Evolutionary conservation across 345 rosid genomes (phyloP).

Genomic region (Microcos paniculata): DNA sequence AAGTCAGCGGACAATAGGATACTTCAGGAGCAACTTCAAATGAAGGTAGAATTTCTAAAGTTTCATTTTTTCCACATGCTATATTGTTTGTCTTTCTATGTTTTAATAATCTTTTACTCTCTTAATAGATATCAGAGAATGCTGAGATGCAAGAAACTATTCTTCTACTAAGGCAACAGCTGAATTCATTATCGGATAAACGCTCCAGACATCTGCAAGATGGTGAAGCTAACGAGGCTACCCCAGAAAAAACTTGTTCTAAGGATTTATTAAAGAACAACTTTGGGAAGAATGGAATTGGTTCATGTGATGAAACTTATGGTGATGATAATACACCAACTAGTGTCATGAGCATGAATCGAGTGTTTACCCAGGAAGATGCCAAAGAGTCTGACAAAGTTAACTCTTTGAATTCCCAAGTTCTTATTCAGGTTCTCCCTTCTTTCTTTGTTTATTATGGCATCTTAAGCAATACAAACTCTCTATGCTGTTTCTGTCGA

Average conservation of each 20-base stretch:
- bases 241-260: constrained; percentile 13
- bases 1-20: constrained; percentile 71
- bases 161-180: constrained; percentile 53
- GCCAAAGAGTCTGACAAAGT: constrained; percentile 44
- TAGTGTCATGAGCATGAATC: constrained; percentile 58
- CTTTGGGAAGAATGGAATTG: constrained; percentile 23
- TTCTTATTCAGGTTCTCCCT: constrained; percentile 44
- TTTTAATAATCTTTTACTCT: constrained; percentile 1
- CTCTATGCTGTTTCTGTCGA: constrained; percentile 4
- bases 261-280: constrained; percentile 16
- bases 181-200: constrained; percentile 32
- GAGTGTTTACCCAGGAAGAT: constrained; percentile 67
- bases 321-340: constrained; percentile 54
- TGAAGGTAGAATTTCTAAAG: constrained; percentile 44
- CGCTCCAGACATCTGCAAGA: constrained; percentile 28
- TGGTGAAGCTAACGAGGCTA: constrained; percentile 31
- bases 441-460: background rate
- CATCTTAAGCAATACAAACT: constrained; percentile 15
- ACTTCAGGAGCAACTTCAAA: constrained; percentile 68
- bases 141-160: constrained; percentile 63
- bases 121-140: constrained; percentile 52
- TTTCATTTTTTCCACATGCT: constrained; percentile 4
- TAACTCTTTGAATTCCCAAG: constrained; percentile 36
- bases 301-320: constrained; percentile 37
- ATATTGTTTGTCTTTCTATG: background rate